phyloP scores from a whole-genome alignment of 1,139 yeast species.

The Pichia cactophila region DNA sequence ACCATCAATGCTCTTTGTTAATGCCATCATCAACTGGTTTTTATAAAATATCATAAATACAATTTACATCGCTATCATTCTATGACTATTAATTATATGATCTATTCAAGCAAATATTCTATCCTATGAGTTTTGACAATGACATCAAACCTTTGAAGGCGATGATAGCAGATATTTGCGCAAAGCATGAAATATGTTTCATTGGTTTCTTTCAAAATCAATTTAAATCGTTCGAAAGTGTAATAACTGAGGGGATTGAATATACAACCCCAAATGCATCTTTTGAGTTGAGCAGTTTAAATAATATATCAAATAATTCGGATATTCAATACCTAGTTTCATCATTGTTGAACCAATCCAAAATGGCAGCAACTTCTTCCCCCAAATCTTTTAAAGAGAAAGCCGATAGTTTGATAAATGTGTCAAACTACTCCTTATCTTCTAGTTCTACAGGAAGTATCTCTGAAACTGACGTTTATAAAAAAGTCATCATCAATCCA shows the following conservation, averaged over 20 bases:
- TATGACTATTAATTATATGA: constrained; percentile 2
- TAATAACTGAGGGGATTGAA: constrained; percentile 9
- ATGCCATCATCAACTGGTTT: neutral
- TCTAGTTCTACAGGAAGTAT: neutral
- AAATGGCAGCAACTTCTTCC: constrained; percentile 5
- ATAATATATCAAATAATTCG: constrained; percentile 4
- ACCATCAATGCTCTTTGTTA: neutral
- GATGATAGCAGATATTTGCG: constrained; percentile 6
- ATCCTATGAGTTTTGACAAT: constrained; percentile 3
- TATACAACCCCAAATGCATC: constrained; percentile 8
- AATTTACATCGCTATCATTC: neutral
- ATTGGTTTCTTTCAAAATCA: constrained; percentile 13
- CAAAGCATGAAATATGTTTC: constrained; percentile 7
- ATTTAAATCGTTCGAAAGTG: constrained; percentile 5
- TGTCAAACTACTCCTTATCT: neutral
- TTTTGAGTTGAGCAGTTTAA: constrained; percentile 3
- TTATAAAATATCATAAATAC: neutral
- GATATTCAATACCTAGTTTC: constrained; percentile 9
- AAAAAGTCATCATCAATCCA: constrained; percentile 17
- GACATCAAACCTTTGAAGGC: constrained; percentile 4
- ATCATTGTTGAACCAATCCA: constrained; percentile 5
- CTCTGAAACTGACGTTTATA: constrained; percentile 3
- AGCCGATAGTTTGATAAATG: neutral
- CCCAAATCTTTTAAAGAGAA: neutral
- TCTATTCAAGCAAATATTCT: neutral